Conservation (phyloP, 2,329 filamentous ascomycete genomes). For the Beauveria brongniartii region DNA sequence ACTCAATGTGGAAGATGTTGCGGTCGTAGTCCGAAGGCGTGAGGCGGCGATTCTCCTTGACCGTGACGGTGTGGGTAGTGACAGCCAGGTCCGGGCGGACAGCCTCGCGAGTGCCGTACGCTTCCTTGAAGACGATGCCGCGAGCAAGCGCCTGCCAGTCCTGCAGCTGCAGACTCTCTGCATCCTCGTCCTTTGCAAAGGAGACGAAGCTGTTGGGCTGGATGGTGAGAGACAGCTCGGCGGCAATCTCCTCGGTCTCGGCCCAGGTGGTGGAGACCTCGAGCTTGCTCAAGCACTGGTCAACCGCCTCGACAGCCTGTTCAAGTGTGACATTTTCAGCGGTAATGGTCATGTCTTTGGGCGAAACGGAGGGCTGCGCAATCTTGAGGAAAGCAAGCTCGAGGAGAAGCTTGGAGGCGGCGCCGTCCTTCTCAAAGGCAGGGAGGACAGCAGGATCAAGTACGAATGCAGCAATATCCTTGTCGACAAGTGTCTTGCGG, state of each 20-base stretch:
- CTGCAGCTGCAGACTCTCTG: constrained; percentile 56
- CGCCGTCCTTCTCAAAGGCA: constrained; percentile 56
- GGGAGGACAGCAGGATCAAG: constrained; percentile 64
- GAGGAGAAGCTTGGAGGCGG: constrained; percentile 59
- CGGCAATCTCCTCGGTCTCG: constrained; percentile 48
- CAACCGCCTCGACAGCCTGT: constrained; percentile 59
- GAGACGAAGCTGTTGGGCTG: constrained; percentile 73
- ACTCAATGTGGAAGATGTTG: constrained; percentile 99
- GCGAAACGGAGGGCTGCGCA: constrained; percentile 57
- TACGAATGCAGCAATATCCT: constrained; percentile 63
- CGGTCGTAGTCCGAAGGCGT: constrained; percentile 86
- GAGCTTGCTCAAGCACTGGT: constrained; percentile 61
- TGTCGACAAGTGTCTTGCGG: constrained; percentile 63
- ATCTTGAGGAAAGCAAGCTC: constrained; percentile 80
- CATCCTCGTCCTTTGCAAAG: constrained; percentile 68
- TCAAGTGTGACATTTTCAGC: constrained; percentile 40
- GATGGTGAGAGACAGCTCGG: constrained; percentile 51
- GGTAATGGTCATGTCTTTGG: constrained; percentile 57
- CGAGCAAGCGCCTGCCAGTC: constrained; percentile 82
- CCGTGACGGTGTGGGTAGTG: constrained; percentile 79
- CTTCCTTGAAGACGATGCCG: constrained; percentile 88
- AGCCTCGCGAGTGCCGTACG: constrained; percentile 63
- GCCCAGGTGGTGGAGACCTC: constrained; percentile 77
- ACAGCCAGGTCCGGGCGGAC: constrained; percentile 80
- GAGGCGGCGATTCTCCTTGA: constrained; percentile 91